Evolutionary conservation across 805 yeast species (phyloP), one percentile per base, ranked within the genome.

Genomic region (Candida chauliodis): DNA sequence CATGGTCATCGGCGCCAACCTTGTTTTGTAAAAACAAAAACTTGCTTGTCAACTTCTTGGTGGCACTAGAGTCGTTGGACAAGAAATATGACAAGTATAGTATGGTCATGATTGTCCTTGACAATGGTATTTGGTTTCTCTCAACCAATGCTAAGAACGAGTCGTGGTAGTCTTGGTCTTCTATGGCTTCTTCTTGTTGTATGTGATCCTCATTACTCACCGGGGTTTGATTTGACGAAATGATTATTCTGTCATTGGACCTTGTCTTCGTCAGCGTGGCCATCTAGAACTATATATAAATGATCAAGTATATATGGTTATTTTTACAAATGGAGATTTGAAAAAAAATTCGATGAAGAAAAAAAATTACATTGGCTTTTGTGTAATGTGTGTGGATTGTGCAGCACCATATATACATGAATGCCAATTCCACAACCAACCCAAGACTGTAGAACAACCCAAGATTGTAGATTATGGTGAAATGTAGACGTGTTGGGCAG

Each of bases 1-100:
- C 28, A 15, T 53, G 53, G 8, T 38, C 40, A 8, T 42, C 50
- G 20, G 23, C 22, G 14, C 46, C 52, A 6, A 48, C 43, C 36
- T 51, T 46, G 25, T 56, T 50, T 44, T 58, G 71, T 36, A 71
- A 55, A 33, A 58, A 58, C 30, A 69, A 49, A 42, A 65, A 66
- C 41, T 68, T 58, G 40, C 56, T 44, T 16, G 71, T 59, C 42
- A 36, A 3, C 23, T 53, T 47, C 9, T 49, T 53, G 37, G 51
- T 55, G 11, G 50, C 36, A 17, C 47, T 41, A 2, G 26, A 5
- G 3, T 33, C 18, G 9, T 33, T 33, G 9, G 36, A 33, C 8
- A 51, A 45, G 24, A 52, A 44, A 41, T 63, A 63, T 11, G 51
- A 33, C n/a, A 48, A 42, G 42, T 57, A 56, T 35, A 67, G 45